These are phyloP conservation scores for Termitomyces sp. DNA, from an alignment of 768 basidiomycete species.

Conservation along the genomic window DNA sequence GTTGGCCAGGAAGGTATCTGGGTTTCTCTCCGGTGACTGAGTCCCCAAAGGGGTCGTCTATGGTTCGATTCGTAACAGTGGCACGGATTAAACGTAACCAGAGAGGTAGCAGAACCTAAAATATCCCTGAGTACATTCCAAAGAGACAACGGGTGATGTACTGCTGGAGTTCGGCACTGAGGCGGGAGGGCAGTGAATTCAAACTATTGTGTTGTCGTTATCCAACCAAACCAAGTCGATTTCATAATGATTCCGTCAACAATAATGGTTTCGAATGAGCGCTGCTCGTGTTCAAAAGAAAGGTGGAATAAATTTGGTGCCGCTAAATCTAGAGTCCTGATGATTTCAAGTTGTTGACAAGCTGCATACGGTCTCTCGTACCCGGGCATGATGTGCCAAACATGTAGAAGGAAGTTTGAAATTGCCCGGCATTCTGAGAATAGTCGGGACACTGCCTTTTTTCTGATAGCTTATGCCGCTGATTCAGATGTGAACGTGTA, in stretches of 20 bases:
- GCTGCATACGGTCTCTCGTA: no score
- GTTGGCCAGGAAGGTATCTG: slow-evolving; percentile 13
- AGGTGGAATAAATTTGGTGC: no score
- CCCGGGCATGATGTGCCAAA: no score
- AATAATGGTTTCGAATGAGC: no score
- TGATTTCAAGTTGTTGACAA: no score
- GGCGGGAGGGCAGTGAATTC: neutral
- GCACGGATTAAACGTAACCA: neutral
- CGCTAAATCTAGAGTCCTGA: no score
- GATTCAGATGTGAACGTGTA: no score
- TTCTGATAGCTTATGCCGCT: no score
- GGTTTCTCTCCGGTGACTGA: slow-evolving; percentile 11
- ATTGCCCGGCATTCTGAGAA: no score
- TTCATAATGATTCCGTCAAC: neutral
- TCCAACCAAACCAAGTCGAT: no score
- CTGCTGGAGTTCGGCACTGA: neutral
- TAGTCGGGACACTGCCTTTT: no score
- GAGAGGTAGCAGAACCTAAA: neutral
- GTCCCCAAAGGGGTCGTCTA: slow-evolving; percentile 21
- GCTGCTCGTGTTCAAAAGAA: neutral
- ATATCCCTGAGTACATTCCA: neutral
- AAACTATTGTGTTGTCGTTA: neutral
- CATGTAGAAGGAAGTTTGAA: no score
- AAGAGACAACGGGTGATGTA: neutral
- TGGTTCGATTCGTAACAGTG: slow-evolving; percentile 11